Percentiles rank a stretch among this genome's conserved stretches.
phyloP scores from a whole-genome alignment of 2,329 filamentous ascomycete genomes.

The Rachicladosporium sp. region DNA sequence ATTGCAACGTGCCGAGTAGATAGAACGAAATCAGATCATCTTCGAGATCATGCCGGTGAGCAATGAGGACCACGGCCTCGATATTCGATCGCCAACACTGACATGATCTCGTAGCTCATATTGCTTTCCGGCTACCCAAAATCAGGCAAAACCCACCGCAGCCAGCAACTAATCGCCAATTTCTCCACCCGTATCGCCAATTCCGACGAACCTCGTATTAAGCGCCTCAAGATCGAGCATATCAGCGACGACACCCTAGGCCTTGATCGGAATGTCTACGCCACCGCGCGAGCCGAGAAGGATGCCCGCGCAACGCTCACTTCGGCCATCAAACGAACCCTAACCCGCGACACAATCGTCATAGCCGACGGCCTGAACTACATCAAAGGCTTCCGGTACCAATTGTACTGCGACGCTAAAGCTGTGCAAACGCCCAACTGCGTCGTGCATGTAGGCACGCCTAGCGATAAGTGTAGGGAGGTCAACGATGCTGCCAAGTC shows the following conservation, averaged over 20 bases:
- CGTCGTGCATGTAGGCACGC: conserved; percentile 53
- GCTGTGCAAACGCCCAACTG: conserved; percentile 64
- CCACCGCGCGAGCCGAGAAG: conserved; percentile 68
- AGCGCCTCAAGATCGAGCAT: conserved; percentile 54
- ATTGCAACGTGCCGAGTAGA: no score
- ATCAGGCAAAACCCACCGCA: conserved; percentile 50
- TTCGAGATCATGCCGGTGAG: no score
- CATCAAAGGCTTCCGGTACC: conserved; percentile 82
- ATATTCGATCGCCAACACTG: no score
- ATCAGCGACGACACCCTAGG: conserved; percentile 62
- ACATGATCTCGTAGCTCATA: conserved; percentile 36
- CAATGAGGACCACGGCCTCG: no score
- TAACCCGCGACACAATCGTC: conserved; percentile 62
- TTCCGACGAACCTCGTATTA: conserved; percentile 34
- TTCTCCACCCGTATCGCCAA: conserved; percentile 46
- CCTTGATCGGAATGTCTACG: conserved; percentile 59
- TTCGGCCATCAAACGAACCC: conserved; percentile 63
- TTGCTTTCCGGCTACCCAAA: conserved; percentile 51
- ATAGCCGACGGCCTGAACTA: conserved; percentile 74
- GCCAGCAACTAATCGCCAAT: conserved; percentile 51
- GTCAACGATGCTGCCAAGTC: conserved; percentile 45
- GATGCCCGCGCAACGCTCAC: conserved; percentile 66
- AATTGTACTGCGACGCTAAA: conserved; percentile 75
- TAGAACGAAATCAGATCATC: no score
- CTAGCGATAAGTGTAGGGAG: conserved; percentile 41